Evolutionary conservation across 139 green algal genomes (phyloP).

Genomic region (Ettlia oleoabundans): DNA sequence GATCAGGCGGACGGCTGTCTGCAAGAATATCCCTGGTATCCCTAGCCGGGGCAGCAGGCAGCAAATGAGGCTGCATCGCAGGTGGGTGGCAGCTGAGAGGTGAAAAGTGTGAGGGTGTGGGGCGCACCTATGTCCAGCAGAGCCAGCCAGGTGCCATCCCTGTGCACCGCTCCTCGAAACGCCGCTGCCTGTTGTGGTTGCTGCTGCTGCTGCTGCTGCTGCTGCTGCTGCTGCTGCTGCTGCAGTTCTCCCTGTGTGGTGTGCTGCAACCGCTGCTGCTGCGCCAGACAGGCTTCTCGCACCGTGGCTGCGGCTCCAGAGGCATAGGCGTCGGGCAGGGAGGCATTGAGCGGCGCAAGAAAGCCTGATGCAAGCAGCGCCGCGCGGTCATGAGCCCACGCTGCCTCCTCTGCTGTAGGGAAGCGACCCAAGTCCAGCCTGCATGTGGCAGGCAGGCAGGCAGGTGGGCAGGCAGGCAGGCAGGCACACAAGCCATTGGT

Average conservation of each 20-base stretch:
- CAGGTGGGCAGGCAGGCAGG: not conserved
- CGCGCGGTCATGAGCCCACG: conserved; percentile 37
- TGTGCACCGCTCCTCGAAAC: not conserved
- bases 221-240: not conserved
- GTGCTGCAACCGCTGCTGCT: not conserved
- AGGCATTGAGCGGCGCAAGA: conserved; percentile 15
- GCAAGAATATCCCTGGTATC: no score
- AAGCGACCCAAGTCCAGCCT: conserved; percentile 43
- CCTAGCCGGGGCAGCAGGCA: no score
- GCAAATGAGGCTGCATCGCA: no score
- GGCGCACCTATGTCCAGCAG: conserved; percentile 38
- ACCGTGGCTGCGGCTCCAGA: not conserved
- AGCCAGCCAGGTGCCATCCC: conserved; percentile 26
- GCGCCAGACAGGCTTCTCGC: not conserved
- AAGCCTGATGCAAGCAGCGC: conserved; percentile 27
- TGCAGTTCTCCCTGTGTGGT: not conserved
- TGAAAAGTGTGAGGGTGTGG: no score
- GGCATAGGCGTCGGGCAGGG: conserved; percentile 38
- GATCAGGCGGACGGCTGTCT: no score
- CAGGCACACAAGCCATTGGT: not conserved
- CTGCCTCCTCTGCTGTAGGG: conserved; percentile 34
- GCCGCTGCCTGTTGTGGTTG: no score
- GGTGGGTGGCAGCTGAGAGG: no score
- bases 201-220: no score
- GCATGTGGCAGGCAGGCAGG: conserved; percentile 12